Evolutionary conservation across 352 stramenopile genomes (phyloP).

Genomic region (Phytophthora parvispora): DNA sequence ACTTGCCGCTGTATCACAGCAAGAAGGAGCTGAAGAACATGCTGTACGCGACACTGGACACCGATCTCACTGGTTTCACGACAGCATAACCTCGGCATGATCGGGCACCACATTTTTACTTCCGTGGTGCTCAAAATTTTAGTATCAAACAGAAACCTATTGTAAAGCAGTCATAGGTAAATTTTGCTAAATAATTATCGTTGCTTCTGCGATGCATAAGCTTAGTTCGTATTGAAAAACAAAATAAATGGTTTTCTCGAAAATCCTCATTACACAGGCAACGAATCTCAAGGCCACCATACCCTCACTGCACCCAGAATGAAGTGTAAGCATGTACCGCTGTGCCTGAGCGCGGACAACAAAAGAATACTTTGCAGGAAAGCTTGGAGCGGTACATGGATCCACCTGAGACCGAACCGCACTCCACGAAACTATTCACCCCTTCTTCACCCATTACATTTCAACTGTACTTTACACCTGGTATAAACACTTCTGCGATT

Average conservation of each 20-base stretch:
- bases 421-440: background rate
- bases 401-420: background rate
- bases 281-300: too few species aligned
- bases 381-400: background rate
- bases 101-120: slow-evolving; percentile 1
- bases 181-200: slow-evolving; percentile 7
- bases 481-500: slow-evolving; percentile 5
- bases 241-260: too few species aligned
- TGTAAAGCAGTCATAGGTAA: slow-evolving; percentile 3
- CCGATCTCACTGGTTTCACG: slow-evolving; percentile 79
- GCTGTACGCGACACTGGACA: slow-evolving; percentile 70
- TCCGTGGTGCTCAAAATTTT: background rate
- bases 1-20: slow-evolving; percentile 95
- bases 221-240: too few species aligned
- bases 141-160: slow-evolving; percentile 10
- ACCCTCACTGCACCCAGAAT: background rate
- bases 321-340: background rate
- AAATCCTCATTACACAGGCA: too few species aligned
- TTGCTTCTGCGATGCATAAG: too few species aligned
- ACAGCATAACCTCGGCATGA: slow-evolving; percentile 44
- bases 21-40: slow-evolving; percentile 87
- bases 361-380: background rate
- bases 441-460: background rate
- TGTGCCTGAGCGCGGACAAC: background rate
- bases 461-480: background rate